Evolutionary conservation across 2,329 filamentous ascomycete species (phyloP), one percentile per base, ranked within the genome.

Genomic region (Microdochium nivale): DNA sequence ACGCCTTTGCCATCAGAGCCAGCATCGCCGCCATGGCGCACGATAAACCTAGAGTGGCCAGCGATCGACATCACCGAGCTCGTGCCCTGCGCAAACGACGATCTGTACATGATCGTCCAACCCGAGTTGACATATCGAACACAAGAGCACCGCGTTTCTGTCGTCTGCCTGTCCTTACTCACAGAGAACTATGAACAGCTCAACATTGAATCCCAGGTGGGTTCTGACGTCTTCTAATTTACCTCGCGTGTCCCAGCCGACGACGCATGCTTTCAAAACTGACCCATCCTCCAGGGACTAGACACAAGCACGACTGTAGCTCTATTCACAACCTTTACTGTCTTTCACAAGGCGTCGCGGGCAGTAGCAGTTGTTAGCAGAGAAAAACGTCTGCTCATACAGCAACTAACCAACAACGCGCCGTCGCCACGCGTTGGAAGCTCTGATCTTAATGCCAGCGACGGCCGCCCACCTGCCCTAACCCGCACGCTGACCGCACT

Each of bases 291-390:
- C 10, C 23, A 59, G 57, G 58, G 57, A 2, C 52, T 58, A 19
- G 59, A 59, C 37, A 58, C 49, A n/a, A 59, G 55, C 48, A 60
- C 51, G 37, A 60, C 57, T 9, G 58, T 56, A 2, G 56, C 58
- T 3, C 56, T 66, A 2, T 65, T 65, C 50, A 65, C 64, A 2
- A 58, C 63, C n/a, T 60, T 66, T 33, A 58, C 58, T 2, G 55
- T 60, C 1, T 60, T 64, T 19, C 57, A 54, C 21, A 47, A 51
- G n/a, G 3, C 1, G 53, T 55, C 23, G 43, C 49, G 10, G 51
- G 55, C 11, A 62, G 61, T 47, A 58, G 57, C 2, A 53, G 30
- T 65, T 30, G 57, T 65, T 14, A 62, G 60, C 1, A 58, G 63
- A 1, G 59, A 62, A 48, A 63, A 63, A 24, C 53, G 54, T 16